Percentiles rank a stretch among this genome's conserved stretches.
phyloP scores from a whole-genome alignment of 768 basidiomycete genomes.

The Suillus weaverae region DNA sequence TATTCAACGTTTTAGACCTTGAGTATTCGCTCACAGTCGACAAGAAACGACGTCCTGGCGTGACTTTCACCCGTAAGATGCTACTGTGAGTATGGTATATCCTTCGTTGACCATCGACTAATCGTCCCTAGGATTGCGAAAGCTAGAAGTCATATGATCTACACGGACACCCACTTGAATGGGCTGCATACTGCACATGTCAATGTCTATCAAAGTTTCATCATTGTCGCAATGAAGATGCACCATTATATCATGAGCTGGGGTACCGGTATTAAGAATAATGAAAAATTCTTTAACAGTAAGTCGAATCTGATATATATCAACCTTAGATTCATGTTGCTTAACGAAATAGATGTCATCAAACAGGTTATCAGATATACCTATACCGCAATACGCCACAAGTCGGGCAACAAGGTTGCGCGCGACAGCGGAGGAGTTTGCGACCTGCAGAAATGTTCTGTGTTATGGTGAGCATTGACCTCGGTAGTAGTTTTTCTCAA shows the following conservation, averaged over 20 bases:
- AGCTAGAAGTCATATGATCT: constrained; percentile 76
- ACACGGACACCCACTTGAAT: constrained; percentile 74
- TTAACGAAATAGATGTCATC: constrained; percentile 51
- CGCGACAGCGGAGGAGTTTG: constrained; percentile 38
- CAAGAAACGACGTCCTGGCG: constrained; percentile 62
- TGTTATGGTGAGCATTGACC: constrained; percentile 56
- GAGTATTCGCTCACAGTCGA: constrained; percentile 71
- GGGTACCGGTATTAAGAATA: constrained; percentile 46
- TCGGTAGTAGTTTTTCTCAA: constrained; percentile 7
- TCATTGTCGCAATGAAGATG: constrained; percentile 84
- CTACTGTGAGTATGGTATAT: constrained; percentile 54
- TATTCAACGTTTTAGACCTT: constrained; percentile 45
- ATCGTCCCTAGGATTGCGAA: constrained; percentile 58
- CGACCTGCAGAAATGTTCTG: constrained; percentile 48
- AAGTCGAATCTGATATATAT: constrained; percentile 18
- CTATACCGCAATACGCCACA: constrained; percentile 51
- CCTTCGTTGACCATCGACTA: constrained; percentile 3
- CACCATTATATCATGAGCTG: constrained; percentile 74
- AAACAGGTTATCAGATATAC: constrained; percentile 59
- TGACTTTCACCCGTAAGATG: constrained; percentile 70
- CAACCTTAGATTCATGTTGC: not conserved
- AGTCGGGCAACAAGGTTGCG: constrained; percentile 42
- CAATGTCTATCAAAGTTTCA: constrained; percentile 87
- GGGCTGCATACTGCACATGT: constrained; percentile 56
- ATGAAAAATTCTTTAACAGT: constrained; percentile 57